Evolutionary conservation across 768 basidiomycete species (phyloP).

Genomic region (Infundibulicybe gibba): DNA sequence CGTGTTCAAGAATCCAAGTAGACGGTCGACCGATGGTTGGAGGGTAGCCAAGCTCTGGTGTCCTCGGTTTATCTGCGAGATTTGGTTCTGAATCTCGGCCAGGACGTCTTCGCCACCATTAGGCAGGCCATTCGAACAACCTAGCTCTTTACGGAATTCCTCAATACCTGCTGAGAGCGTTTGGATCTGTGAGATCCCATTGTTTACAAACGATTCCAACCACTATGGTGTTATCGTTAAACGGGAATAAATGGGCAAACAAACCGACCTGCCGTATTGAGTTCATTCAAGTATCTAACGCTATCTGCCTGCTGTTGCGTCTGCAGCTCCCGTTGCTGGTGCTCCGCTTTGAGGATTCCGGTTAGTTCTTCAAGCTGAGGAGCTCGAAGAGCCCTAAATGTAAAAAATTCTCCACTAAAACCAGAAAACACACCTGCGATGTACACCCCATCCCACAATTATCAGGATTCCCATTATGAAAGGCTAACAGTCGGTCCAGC

Average conservation of each 20-base stretch:
- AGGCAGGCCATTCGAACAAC: conserved; percentile 14
- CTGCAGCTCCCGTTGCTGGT: conserved; percentile 42
- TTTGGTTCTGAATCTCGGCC: too few relatives aligned
- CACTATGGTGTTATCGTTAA: conserved; percentile 43
- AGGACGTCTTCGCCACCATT: too few relatives aligned
- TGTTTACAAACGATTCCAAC: conserved; percentile 80
- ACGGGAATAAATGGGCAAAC: too few relatives aligned
- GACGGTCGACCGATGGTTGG: conserved; percentile 34
- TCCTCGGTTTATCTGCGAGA: too few relatives aligned
- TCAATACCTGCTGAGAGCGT: conserved; percentile 57
- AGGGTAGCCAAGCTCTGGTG: conserved; percentile 23
- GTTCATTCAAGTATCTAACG: conserved; percentile 73
- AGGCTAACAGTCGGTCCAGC: too few relatives aligned
- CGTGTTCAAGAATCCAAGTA: conserved; percentile 25
- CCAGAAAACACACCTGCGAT: too few relatives aligned
- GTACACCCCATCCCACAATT: too few relatives aligned
- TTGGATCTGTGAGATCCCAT: conserved; percentile 71
- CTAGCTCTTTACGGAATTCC: conserved; percentile 53
- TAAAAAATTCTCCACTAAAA: too few relatives aligned
- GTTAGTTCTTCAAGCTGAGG: too few relatives aligned
- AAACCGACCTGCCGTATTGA: conserved; percentile 52
- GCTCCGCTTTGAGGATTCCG: conserved; percentile 40
- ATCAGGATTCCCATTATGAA: too few relatives aligned
- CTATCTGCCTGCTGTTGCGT: conserved; percentile 71
- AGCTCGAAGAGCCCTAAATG: too few relatives aligned